phyloP scores from a whole-genome alignment of 2,329 filamentous ascomycete species.

The Cyanodermella asteris region DNA sequence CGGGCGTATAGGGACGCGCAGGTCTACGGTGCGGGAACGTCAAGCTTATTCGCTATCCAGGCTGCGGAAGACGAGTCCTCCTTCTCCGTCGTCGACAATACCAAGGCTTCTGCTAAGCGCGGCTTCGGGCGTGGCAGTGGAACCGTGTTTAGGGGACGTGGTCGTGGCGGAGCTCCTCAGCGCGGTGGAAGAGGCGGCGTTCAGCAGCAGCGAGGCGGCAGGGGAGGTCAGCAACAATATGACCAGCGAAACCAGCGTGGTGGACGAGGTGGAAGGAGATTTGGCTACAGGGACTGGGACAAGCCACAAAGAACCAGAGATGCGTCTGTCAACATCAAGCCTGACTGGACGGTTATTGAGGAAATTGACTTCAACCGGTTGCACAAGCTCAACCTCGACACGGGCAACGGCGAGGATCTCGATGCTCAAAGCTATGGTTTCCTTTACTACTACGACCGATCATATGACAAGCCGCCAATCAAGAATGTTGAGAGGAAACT shows the following conservation, averaged over 20 bases:
- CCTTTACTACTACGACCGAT: slow-evolving; percentile 94
- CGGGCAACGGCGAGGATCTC: slow-evolving; percentile 83
- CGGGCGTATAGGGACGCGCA: slow-evolving; percentile 91
- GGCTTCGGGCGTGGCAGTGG: slow-evolving; percentile 68
- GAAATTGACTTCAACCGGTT: slow-evolving; percentile 97
- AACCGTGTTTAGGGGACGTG: slow-evolving; percentile 64
- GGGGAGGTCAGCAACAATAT: slow-evolving; percentile 45
- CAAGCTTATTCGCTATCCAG: slow-evolving; percentile 72
- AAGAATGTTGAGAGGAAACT: slow-evolving; percentile 77
- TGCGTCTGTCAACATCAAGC: slow-evolving; percentile 85
- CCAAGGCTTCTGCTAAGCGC: slow-evolving; percentile 65
- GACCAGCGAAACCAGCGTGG: slow-evolving; percentile 48
- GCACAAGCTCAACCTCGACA: slow-evolving; percentile 84
- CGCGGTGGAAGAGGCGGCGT: slow-evolving; percentile 41
- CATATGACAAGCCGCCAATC: slow-evolving; percentile 81
- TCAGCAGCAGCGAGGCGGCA: slow-evolving; percentile 50
- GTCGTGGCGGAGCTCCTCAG: slow-evolving; percentile 53
- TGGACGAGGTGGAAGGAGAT: slow-evolving; percentile 58
- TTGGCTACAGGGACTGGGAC: slow-evolving; percentile 97
- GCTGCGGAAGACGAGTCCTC: slow-evolving; percentile 86
- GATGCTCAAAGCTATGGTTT: slow-evolving; percentile 94
- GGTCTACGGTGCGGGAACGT: slow-evolving; percentile 80
- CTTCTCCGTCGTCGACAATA: slow-evolving; percentile 96
- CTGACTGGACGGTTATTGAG: slow-evolving; percentile 87
- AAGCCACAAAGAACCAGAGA: slow-evolving; percentile 94